Conservation (phyloP, 371 early-diverging fungal genomes). For the Nematocida major region DNA sequence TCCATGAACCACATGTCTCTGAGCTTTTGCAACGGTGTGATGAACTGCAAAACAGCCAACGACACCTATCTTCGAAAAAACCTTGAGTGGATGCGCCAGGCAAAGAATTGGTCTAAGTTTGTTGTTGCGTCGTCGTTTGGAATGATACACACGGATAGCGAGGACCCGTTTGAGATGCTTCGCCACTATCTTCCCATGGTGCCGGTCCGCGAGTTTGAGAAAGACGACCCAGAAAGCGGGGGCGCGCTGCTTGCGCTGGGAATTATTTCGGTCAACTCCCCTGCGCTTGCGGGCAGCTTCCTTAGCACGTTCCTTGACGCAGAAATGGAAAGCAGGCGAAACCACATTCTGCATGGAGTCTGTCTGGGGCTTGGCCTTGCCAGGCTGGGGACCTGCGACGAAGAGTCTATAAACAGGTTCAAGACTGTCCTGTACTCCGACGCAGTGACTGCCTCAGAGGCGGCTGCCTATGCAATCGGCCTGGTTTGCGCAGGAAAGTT, state of each 20-base stretch:
- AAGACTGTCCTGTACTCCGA: constrained; percentile 68
- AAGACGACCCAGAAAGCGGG: constrained; percentile 70
- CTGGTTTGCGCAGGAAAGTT: constrained; percentile 77
- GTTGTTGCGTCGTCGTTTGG: constrained; percentile 93
- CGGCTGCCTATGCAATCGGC: constrained; percentile 90
- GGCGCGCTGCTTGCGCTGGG: constrained; percentile 93
- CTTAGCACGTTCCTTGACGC: constrained; percentile 38
- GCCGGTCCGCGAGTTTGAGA: constrained; percentile 66
- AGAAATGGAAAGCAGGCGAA: constrained; percentile 60
- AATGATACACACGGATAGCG: constrained; percentile 77
- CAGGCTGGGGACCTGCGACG: constrained; percentile 69
- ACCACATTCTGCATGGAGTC: constrained; percentile 87
- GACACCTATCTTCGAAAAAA: constrained; percentile 92
- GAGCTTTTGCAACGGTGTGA: constrained; percentile 89
- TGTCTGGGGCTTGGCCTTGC: constrained; percentile 79
- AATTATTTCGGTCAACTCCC: constrained; percentile 71
- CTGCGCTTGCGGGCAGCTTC: constrained; percentile 36
- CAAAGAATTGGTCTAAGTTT: constrained; percentile 96
- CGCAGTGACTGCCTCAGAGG: constrained; percentile 85
- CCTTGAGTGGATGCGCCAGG: constrained; percentile 86
- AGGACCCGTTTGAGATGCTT: constrained; percentile 52
- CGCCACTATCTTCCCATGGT: constrained; percentile 54
- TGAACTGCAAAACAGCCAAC: constrained; percentile 92
- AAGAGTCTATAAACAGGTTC: constrained; percentile 65
- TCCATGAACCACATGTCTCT: constrained; percentile 67